These are phyloP conservation scores for Lycium barbarum DNA, from an alignment of 257 asterid species.

Conservation along the genomic window DNA sequence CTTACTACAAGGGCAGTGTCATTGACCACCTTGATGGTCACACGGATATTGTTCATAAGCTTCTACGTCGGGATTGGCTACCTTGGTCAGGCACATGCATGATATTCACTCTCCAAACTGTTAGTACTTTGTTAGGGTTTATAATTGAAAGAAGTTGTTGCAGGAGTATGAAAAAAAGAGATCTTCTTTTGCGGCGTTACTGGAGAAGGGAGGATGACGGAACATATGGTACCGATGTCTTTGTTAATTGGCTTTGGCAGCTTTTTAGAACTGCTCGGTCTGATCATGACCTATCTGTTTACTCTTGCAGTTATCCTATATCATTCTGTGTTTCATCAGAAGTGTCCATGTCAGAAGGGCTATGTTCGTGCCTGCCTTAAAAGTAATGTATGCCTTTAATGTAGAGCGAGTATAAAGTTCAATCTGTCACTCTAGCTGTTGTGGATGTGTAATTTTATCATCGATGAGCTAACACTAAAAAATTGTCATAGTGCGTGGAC, in stretches of 20 bases:
- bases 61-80: slow-evolving; percentile 80
- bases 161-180: slow-evolving; percentile 96
- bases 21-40: slow-evolving; percentile 98
- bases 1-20: slow-evolving; percentile 81
- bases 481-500: neutral
- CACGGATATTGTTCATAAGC: slow-evolving; percentile 90
- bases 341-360: slow-evolving; percentile 79
- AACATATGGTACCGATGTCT: slow-evolving; percentile 72
- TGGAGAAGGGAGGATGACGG: slow-evolving; percentile 99
- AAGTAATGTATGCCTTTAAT: slow-evolving; percentile 84
- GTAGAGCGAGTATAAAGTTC: slow-evolving; percentile 16
- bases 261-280: slow-evolving; percentile 20
- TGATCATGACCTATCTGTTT: slow-evolving; percentile 4
- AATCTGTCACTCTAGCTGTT: neutral
- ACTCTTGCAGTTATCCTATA: slow-evolving; percentile 35
- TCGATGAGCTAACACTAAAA: neutral
- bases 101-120: slow-evolving; percentile 30
- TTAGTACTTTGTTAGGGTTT: neutral
- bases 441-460: slow-evolving; percentile 17
- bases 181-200: slow-evolving; percentile 87
- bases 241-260: slow-evolving; percentile 17
- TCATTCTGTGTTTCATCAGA: slow-evolving; percentile 81
- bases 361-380: slow-evolving; percentile 98
- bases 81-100: slow-evolving; percentile 72
- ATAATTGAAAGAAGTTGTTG: slow-evolving; percentile 36